Base-by-base conservation (phyloP, 2,329 filamentous ascomycete species). In the Nigrospora oryzae region DNA sequence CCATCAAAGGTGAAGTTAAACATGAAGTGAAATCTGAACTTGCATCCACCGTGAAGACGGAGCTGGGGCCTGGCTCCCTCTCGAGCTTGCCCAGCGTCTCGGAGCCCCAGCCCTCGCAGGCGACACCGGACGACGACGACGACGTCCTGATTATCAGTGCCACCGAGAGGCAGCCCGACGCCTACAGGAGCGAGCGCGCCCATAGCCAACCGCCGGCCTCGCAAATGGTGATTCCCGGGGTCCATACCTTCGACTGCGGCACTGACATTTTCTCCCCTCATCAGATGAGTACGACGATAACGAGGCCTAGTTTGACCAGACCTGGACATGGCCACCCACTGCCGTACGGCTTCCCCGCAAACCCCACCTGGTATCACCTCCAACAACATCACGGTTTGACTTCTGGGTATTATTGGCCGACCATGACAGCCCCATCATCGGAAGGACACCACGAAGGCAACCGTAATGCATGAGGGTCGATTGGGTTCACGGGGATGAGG, bases 1-100 rank as follows among this genome's bases (percentile, higher is more conserved):
- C 57, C 11, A 23, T 61, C 52, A 62, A 61, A 58, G 54, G 55
- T 58, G 59, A 62, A 59, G 52, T 62, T 28, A 62, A 61, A 56
- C 42, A 49, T 47, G 59, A 62, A 60, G 56, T 62, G 53, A 62
- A 62, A 50, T 41, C 49, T 47, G 59, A 62, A 49, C 51, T 44
- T n/a, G 23, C n/a, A 17, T 36, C 5, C 35, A 2, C 2, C 23
- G 23, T 28, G 23, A 28, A 28, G 23, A 28, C 17, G 35, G 35
- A 36, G 35, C 5, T n/a, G 5, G 35, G 14, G 14, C 35, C 39
- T 10, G 10, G 14, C 10, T 28, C 23, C 23, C 23, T 28, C 23
- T 4, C 23, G 5, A 28, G 23, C 23, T 28, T 28, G 23, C 23
- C 23, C 23, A 28, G 23, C 23, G 23, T 33, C 39, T 23, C 19